phyloP scores from a whole-genome alignment of 495 filamentous ascomycete species.

The Penicillium manginii region DNA sequence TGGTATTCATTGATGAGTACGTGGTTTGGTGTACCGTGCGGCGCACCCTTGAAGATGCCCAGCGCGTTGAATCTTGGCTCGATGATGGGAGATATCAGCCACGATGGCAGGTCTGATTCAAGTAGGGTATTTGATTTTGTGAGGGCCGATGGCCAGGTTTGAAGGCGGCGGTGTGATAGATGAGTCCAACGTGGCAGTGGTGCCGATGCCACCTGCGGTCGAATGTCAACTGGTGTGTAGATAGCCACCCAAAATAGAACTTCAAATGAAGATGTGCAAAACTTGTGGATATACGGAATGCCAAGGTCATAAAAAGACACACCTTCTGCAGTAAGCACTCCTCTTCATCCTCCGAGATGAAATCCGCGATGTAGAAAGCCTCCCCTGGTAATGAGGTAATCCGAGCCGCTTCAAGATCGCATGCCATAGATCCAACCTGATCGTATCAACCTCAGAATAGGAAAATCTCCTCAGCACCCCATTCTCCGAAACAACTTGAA shows the following conservation, averaged over 20 bases:
- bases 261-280: not conserved
- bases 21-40: conserved; percentile 83
- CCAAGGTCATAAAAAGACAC: conserved; percentile 2
- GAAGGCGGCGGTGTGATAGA: conserved; percentile 83
- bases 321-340: conserved; percentile 69
- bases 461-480: too few species aligned
- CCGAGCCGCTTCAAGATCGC: conserved; percentile 46
- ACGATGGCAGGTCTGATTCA: conserved; percentile 71
- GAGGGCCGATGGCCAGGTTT: conserved; percentile 85
- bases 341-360: conserved; percentile 82
- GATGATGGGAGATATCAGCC: conserved; percentile 74
- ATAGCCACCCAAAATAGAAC: not conserved
- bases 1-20: conserved; percentile 91
- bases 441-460: too few species aligned
- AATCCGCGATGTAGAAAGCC: conserved; percentile 87
- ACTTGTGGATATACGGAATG: too few species aligned
- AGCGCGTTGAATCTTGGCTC: conserved; percentile 60
- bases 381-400: conserved; percentile 64
- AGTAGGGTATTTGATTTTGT: conserved; percentile 74
- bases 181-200: conserved; percentile 83
- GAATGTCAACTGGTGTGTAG: not conserved
- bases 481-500: not conserved
- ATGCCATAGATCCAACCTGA: conserved; percentile 11
- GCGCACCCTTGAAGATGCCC: conserved; percentile 68
- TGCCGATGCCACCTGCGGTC: conserved; percentile 48